A percentile compares a stretch with the other conserved stretches of the same genome.
These are phyloP conservation scores for Cymbopogon flexuosus DNA, from an alignment of 202 grass and related monocot species.

Conservation along the genomic window DNA sequence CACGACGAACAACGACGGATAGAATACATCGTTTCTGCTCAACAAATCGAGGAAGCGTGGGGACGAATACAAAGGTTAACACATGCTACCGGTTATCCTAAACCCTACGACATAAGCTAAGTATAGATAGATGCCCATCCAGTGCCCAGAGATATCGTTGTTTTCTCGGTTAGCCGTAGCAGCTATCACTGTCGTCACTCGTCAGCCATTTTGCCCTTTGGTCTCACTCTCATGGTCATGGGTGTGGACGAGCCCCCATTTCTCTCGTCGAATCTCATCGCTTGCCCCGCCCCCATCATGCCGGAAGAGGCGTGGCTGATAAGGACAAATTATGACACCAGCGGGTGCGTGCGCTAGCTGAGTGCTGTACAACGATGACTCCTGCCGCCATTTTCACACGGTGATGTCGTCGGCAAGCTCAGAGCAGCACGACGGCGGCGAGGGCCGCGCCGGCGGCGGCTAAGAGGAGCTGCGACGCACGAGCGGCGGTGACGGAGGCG, in stretches of 20 bases:
- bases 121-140: not conserved
- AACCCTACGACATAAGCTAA: constrained; percentile 24
- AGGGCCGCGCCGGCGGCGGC: not conserved
- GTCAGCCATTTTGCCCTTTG: not conserved
- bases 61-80: not conserved
- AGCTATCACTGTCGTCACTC: not conserved
- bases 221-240: not conserved
- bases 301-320: not conserved
- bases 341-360: not conserved
- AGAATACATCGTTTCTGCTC: constrained; percentile 7
- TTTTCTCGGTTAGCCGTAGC: constrained; percentile 12
- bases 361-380: not conserved
- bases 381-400: not conserved
- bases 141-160: constrained; percentile 19
- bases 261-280: constrained; percentile 14
- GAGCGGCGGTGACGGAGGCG: not conserved
- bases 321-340: not conserved
- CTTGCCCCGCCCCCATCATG: not conserved
- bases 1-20: not conserved
- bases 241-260: not conserved
- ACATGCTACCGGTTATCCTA: constrained; percentile 18
- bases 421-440: constrained; percentile 11
- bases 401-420: not conserved
- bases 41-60: constrained; percentile 25
- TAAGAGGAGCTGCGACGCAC: not conserved